Evolutionary conservation across 2,329 filamentous ascomycete species (phyloP).

Genomic region (Pseudocercospora pini-densiflorae): DNA sequence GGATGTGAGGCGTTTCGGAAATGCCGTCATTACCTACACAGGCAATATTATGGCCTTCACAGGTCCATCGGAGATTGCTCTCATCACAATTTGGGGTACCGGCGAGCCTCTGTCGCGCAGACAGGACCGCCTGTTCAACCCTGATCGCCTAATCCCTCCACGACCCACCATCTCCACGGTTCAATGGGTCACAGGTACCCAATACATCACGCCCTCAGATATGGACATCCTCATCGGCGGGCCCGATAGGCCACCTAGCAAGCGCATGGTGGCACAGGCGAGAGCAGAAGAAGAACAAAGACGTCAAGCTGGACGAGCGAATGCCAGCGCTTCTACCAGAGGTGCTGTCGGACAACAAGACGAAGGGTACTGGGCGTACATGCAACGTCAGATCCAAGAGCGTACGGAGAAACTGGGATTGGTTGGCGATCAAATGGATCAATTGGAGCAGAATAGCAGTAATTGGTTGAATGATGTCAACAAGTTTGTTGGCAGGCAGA

Average conservation of each 20-base stretch:
- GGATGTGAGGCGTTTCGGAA: constrained; percentile 72
- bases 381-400: constrained; percentile 86
- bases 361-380: constrained; percentile 73
- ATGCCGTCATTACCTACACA: constrained; percentile 72
- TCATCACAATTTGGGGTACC: constrained; percentile 84
- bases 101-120: constrained; percentile 62
- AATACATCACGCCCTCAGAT: constrained; percentile 84
- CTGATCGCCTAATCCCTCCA: constrained; percentile 71
- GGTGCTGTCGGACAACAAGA: constrained; percentile 49
- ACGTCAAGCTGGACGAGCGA: constrained; percentile 40
- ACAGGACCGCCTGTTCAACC: constrained; percentile 79
- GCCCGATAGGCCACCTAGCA: constrained; percentile 83
- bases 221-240: constrained; percentile 91
- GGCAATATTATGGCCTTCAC: constrained; percentile 89
- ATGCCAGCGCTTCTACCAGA: constrained; percentile 27
- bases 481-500: constrained; percentile 86
- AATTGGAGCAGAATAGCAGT: constrained; percentile 76
- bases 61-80: constrained; percentile 80
- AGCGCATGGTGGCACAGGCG: constrained; percentile 82
- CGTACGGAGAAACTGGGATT: constrained; percentile 84
- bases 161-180: constrained; percentile 93
- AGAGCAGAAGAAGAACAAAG: constrained; percentile 71
- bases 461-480: constrained; percentile 87
- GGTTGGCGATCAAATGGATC: constrained; percentile 83
- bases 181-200: constrained; percentile 95